Evolutionary conservation across 2,329 filamentous ascomycete species (phyloP).

Genomic region (Madurella fahalii): DNA sequence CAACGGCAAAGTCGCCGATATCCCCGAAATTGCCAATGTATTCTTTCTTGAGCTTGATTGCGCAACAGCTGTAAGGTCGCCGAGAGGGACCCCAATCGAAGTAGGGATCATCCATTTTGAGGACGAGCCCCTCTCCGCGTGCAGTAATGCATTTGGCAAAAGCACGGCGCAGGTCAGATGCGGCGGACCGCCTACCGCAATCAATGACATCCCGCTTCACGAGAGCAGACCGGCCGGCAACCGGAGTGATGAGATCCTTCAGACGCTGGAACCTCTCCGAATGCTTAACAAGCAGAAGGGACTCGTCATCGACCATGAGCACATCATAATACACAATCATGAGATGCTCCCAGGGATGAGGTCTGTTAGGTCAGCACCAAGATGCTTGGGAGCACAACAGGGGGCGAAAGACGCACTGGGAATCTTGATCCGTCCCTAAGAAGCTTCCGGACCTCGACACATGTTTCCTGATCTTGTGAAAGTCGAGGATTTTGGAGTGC

Average conservation of each 20-base stretch:
- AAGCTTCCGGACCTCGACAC: conserved; percentile 68
- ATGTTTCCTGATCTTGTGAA: conserved; percentile 79
- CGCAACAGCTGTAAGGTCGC: conserved; percentile 43
- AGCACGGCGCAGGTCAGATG: conserved; percentile 52
- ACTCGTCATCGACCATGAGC: conserved; percentile 51
- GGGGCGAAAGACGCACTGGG: conserved; percentile 46
- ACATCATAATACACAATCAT: conserved; percentile 62
- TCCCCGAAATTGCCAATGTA: conserved; percentile 77
- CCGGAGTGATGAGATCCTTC: conserved; percentile 45
- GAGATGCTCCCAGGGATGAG: conserved; percentile 49
- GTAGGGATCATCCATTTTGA: conserved; percentile 79
- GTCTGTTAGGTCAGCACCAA: conserved; percentile 35
- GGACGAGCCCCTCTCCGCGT: conserved; percentile 71
- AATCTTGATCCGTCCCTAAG: conserved; percentile 65
- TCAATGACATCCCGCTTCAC: conserved; percentile 65
- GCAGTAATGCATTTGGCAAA: conserved; percentile 65
- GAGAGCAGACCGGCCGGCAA: conserved; percentile 61
- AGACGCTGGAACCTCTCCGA: conserved; percentile 59
- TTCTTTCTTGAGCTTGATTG: conserved; percentile 85
- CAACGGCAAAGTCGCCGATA: conserved; percentile 74
- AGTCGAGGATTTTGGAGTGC: conserved; percentile 63
- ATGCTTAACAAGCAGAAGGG: conserved; percentile 49
- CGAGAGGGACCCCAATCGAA: conserved; percentile 49
- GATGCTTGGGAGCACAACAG: too few species aligned
- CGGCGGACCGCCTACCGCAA: conserved; percentile 52